phyloP scores from a whole-genome alignment of 192 early-diverging fungal species.

The Linnemannia schmuckeri region DNA sequence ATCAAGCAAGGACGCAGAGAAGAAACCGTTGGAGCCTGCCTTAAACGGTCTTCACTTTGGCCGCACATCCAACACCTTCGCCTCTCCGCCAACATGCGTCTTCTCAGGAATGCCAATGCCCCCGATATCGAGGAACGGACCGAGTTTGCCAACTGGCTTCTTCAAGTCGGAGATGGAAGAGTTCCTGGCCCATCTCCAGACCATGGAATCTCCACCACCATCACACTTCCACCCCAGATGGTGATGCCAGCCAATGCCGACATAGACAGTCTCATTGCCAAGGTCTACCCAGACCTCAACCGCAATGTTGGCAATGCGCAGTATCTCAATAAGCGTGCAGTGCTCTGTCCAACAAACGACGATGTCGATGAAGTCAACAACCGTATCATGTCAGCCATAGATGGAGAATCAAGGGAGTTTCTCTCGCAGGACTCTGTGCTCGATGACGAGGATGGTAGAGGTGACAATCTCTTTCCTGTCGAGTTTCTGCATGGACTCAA shows the following conservation, averaged over 20 bases:
- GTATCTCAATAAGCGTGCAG: constrained; percentile 11
- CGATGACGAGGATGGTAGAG: neutral
- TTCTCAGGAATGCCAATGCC: neutral
- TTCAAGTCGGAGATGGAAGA: constrained; percentile 11
- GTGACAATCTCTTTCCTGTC: neutral
- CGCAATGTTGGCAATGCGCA: neutral
- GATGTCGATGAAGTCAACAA: constrained; percentile 34
- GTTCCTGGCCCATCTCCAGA: neutral
- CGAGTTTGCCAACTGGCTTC: constrained; percentile 19
- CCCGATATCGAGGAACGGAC: neutral
- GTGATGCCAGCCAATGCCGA: constrained; percentile 15
- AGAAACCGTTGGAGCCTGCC: constrained; percentile 29
- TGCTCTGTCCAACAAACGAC: constrained; percentile 27
- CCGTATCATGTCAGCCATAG: neutral
- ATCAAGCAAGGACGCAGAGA: constrained; percentile 12
- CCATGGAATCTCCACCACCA: neutral
- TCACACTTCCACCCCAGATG: constrained; percentile 14
- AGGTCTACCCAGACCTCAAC: constrained; percentile 18
- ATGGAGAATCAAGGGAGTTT: too few relatives aligned
- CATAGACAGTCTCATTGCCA: constrained; percentile 1
- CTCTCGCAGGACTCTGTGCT: constrained; percentile 5
- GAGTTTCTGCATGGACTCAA: constrained; percentile 36
- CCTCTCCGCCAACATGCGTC: constrained; percentile 27
- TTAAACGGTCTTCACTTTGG: constrained; percentile 41
- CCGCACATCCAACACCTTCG: neutral